Conservation (phyloP, 2,329 filamentous ascomycete species). For the Pseudocercospora eumusae region DNA sequence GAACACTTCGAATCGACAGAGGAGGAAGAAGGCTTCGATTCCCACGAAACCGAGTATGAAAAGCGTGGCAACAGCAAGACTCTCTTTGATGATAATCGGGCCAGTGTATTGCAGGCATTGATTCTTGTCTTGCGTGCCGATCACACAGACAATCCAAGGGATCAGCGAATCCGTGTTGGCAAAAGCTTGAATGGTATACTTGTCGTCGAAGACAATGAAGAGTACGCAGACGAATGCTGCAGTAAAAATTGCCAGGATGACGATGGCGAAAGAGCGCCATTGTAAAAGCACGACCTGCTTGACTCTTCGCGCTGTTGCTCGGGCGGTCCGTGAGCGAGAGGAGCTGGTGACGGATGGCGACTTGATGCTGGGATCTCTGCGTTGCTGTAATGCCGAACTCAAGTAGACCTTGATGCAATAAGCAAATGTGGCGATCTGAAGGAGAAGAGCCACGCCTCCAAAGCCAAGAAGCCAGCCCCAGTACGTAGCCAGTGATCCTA, state of each 20-base stretch:
- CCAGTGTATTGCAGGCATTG: conserved; percentile 26
- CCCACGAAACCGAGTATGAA: conserved; percentile 33
- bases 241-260: conserved; percentile 68
- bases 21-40: conserved; percentile 31
- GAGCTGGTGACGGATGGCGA: conserved; percentile 27
- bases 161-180: conserved; percentile 27
- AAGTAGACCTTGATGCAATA: conserved; percentile 44
- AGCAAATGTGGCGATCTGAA: conserved; percentile 40
- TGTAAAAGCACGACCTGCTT: conserved; percentile 77
- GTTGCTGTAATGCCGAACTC: conserved; percentile 22
- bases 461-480: conserved; percentile 45
- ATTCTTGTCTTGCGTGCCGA: conserved; percentile 28
- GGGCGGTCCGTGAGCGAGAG: conserved; percentile 40
- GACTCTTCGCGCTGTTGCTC: conserved; percentile 72
- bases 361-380: conserved; percentile 26
- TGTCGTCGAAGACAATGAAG: conserved; percentile 32
- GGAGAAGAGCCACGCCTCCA: conserved; percentile 35
- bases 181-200: conserved; percentile 26
- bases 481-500: conserved; percentile 42
- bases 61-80: conserved; percentile 28
- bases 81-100: conserved; percentile 28
- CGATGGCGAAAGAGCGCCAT: conserved; percentile 79
- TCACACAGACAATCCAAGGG: conserved; percentile 34
- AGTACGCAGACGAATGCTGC: conserved; percentile 31
- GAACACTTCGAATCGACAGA: conserved; percentile 29